A percentile compares a stretch with the other conserved stretches of the same genome.
Evolutionary conservation across 495 filamentous ascomycete genomes (phyloP).

Genomic region (Penicillium tannophilum): DNA sequence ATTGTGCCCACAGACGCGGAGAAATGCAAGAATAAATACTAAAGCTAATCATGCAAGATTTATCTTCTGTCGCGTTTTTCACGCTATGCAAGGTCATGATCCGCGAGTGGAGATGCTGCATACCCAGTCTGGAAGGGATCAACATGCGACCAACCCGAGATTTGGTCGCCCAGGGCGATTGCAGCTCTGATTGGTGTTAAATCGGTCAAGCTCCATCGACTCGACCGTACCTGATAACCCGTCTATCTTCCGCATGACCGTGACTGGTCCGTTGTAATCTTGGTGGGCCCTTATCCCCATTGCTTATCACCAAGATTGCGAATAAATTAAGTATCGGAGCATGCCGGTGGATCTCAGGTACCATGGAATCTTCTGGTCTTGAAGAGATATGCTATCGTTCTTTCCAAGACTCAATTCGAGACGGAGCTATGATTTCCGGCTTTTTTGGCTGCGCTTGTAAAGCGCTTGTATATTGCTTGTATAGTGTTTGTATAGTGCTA

Average conservation of each 20-base stretch:
- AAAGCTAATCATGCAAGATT: background rate
- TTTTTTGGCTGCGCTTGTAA: no score
- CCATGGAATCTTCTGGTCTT: no score
- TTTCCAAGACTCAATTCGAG: no score
- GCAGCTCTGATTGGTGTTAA: slow-evolving; percentile 17
- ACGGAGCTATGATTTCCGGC: no score
- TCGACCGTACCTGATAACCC: slow-evolving; percentile 14
- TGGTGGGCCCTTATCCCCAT: background rate
- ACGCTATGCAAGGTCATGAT: background rate
- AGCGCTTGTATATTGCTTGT: no score
- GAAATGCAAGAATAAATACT: background rate
- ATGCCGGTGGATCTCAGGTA: background rate
- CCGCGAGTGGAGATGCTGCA: slow-evolving; percentile 7
- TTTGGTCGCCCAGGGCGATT: slow-evolving; percentile 11
- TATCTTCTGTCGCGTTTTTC: slow-evolving; percentile 2
- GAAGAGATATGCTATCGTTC: no score
- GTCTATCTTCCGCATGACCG: background rate
- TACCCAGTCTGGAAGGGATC: slow-evolving; percentile 16
- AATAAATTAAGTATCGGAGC: background rate
- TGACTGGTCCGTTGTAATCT: slow-evolving; percentile 4
- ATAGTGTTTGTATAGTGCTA: no score
- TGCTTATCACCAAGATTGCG: background rate
- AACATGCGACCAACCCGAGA: slow-evolving; percentile 6
- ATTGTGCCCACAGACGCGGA: background rate
- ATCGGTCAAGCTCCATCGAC: slow-evolving; percentile 18